Percentiles rank a stretch among this genome's conserved stretches.
Evolutionary conservation across 2,329 filamentous ascomycete species (phyloP).

Genomic region (Colletotrichum godetiae): DNA sequence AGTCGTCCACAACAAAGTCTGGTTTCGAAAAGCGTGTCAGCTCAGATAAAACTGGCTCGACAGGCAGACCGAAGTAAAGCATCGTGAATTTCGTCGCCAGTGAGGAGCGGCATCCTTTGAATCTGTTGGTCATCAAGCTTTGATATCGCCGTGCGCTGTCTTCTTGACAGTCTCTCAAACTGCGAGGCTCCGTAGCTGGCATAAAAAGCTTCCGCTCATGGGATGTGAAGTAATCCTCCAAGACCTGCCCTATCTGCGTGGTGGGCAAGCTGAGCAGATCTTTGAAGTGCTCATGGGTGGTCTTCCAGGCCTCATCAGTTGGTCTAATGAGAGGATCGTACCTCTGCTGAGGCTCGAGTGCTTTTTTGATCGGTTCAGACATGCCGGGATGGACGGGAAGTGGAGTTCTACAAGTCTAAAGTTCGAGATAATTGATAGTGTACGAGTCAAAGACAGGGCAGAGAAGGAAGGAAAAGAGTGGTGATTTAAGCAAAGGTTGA

Average conservation of each 20-base stretch:
- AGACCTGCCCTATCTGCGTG: conserved; percentile 44
- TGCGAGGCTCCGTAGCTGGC: conserved; percentile 39
- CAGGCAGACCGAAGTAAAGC: conserved; percentile 59
- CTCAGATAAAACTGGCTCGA: conserved; percentile 48
- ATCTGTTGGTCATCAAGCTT: conserved; percentile 44
- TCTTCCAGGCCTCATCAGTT: conserved; percentile 38
- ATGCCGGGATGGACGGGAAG: neutral
- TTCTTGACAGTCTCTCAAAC: conserved; percentile 46
- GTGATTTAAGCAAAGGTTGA: neutral
- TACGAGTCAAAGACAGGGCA: neutral
- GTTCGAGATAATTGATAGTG: neutral
- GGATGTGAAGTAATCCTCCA: conserved; percentile 46
- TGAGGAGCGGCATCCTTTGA: conserved; percentile 42
- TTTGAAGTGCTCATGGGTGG: conserved; percentile 45
- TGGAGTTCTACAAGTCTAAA: neutral
- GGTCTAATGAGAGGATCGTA: conserved; percentile 40
- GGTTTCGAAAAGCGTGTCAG: conserved; percentile 40
- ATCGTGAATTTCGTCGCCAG: conserved; percentile 56
- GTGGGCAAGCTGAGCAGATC: conserved; percentile 39
- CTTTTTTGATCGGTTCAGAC: neutral
- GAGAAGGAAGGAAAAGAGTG: neutral
- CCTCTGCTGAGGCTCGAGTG: conserved; percentile 25
- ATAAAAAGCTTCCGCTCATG: conserved; percentile 48
- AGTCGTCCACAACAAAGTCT: conserved; percentile 38
- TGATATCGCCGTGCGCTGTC: conserved; percentile 44